Conservation (phyloP, 805 yeast species). For the Ogataea paradorogensis region DNA sequence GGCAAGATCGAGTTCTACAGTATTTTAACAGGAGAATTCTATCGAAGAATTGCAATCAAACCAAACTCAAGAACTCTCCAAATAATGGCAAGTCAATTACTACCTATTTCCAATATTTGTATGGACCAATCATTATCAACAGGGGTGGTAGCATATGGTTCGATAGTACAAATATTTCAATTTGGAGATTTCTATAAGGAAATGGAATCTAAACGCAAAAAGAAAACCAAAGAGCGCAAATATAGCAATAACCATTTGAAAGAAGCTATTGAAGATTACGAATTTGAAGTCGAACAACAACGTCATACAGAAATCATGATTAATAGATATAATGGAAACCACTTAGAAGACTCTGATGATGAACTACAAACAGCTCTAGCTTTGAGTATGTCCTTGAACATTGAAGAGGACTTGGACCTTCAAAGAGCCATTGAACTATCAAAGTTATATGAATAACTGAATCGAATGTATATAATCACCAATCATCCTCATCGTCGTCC, state of each 20-base stretch:
- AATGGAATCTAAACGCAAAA: conserved; percentile 15
- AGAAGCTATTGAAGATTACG: conserved; percentile 34
- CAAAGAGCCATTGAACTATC: conserved; percentile 24
- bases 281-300: conserved; percentile 26
- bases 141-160: conserved; percentile 43
- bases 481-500: conserved; percentile 61
- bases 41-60: conserved; percentile 31
- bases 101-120: conserved; percentile 21
- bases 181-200: conserved; percentile 38
- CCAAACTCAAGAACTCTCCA: conserved; percentile 19
- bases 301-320: conserved; percentile 27
- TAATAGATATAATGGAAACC: conserved; percentile 47
- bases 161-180: conserved; percentile 44
- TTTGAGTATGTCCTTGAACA: conserved; percentile 32
- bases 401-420: conserved; percentile 33
- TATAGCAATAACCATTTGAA: conserved; percentile 30
- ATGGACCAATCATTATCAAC: conserved; percentile 23
- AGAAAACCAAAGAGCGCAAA: conserved; percentile 27
- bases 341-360: conserved; percentile 37
- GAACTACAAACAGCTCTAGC: conserved; percentile 43
- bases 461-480: conserved; percentile 16
- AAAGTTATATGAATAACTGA: conserved; percentile 1
- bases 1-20: conserved; percentile 44
- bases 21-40: conserved; percentile 39
- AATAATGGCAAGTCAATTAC: conserved; percentile 13